Conservation (phyloP, 2,329 filamentous ascomycete genomes). For the Onygenales sp. region DNA sequence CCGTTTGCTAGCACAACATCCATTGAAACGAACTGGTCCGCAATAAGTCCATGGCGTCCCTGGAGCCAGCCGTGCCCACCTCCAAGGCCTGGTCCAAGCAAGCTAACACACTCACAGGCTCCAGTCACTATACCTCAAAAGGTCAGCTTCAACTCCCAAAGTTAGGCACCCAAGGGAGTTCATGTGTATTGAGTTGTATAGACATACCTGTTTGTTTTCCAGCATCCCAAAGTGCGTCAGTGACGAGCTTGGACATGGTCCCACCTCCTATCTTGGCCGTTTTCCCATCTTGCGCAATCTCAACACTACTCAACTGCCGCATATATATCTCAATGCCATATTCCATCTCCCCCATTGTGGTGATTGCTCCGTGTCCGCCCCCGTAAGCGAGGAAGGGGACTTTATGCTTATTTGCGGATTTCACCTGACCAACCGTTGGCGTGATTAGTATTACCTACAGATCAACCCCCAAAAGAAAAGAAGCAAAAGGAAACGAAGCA, state of each 20-base stretch:
- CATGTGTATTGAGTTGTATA: slow-evolving; percentile 3
- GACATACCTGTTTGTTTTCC: slow-evolving; percentile 41
- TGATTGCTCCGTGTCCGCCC: slow-evolving; percentile 44
- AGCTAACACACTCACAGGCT: slow-evolving; percentile 44
- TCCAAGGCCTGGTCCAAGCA: slow-evolving; percentile 43
- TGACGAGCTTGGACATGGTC: slow-evolving; percentile 37
- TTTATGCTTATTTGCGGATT: slow-evolving; percentile 38
- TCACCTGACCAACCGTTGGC: slow-evolving; percentile 31
- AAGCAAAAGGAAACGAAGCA: too few relatives aligned
- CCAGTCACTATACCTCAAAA: slow-evolving; percentile 31
- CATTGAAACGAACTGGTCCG: slow-evolving; percentile 45
- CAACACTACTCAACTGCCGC: slow-evolving; percentile 34
- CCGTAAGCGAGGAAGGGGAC: slow-evolving; percentile 46
- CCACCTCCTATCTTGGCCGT: slow-evolving; percentile 44
- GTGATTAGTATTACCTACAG: not conserved
- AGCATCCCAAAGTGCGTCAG: slow-evolving; percentile 39
- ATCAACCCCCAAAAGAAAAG: not conserved
- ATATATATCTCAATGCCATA: slow-evolving; percentile 44
- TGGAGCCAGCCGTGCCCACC: slow-evolving; percentile 50
- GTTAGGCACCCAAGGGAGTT: not conserved
- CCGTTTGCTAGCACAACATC: slow-evolving; percentile 46
- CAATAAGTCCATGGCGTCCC: slow-evolving; percentile 44
- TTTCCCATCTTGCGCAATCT: slow-evolving; percentile 33
- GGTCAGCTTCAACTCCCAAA: not conserved
- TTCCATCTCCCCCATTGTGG: slow-evolving; percentile 40